Evolutionary conservation across 2,329 filamentous ascomycete genomes (phyloP).

Genomic region (Penicillium hordei): DNA sequence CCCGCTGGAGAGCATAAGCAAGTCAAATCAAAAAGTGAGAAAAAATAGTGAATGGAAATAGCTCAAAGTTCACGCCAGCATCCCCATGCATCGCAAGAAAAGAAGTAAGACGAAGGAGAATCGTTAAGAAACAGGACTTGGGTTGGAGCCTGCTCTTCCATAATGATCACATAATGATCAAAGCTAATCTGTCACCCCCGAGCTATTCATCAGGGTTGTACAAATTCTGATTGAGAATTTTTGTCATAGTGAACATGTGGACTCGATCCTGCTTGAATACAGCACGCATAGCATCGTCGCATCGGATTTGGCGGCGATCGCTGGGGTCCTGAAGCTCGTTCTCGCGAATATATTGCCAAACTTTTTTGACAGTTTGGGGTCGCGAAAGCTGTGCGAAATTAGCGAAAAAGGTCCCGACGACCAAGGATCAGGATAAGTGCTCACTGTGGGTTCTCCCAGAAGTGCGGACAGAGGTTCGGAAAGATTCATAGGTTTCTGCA

Average conservation of each 20-base stretch:
- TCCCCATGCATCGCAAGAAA: conserved; percentile 35
- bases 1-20: conserved; percentile 32
- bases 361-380: conserved; percentile 91
- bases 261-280: conserved; percentile 90
- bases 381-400: conserved; percentile 67
- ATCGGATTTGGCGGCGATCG: conserved; percentile 89
- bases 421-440: conserved; percentile 3
- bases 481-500: conserved; percentile 48
- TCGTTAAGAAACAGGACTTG: conserved; percentile 27
- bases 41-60: conserved; percentile 19
- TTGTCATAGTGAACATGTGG: conserved; percentile 99
- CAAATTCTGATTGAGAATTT: conserved; percentile 84
- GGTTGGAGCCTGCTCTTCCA: conserved; percentile 13
- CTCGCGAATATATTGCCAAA: conserved; percentile 92
- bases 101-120: conserved; percentile 18
- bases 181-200: conserved; percentile 3
- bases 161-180: conserved; percentile 19
- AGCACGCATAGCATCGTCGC: conserved; percentile 85
- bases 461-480: conserved; percentile 48
- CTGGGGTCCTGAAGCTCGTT: conserved; percentile 84
- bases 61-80: conserved; percentile 27
- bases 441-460: conserved; percentile 46
- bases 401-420: conserved; percentile 12
- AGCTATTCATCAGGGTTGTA: conserved; percentile 75
- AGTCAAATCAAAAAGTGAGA: conserved; percentile 13